Percentiles rank a stretch among this genome's conserved stretches.
Evolutionary conservation across 495 filamentous ascomycete species (phyloP).

Genomic region (Collariella sp.): DNA sequence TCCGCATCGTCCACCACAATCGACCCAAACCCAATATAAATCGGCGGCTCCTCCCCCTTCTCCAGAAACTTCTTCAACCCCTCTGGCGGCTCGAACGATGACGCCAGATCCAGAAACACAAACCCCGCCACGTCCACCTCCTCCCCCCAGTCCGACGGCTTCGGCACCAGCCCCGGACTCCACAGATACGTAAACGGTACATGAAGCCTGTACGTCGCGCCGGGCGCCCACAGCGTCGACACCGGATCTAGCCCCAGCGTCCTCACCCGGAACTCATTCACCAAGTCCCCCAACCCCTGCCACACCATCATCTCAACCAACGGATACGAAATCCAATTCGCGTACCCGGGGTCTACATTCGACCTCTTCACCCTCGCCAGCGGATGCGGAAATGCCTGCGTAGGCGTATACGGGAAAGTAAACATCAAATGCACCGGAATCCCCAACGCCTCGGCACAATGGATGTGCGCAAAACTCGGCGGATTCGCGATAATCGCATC

Average conservation of each 20-base stretch:
- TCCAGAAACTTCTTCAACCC: constrained; percentile 57
- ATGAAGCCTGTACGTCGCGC: constrained; percentile 50
- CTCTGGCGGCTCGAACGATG: constrained; percentile 53
- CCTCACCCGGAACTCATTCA: constrained; percentile 61
- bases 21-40: constrained; percentile 62
- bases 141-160: constrained; percentile 65
- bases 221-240: constrained; percentile 57
- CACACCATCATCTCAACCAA: constrained; percentile 74
- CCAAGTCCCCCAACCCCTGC: constrained; percentile 69
- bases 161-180: constrained; percentile 73
- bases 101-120: constrained; percentile 58
- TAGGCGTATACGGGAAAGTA: constrained; percentile 67
- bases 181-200: constrained; percentile 78
- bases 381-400: constrained; percentile 62
- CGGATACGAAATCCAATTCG: constrained; percentile 67
- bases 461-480: constrained; percentile 71
- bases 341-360: constrained; percentile 50
- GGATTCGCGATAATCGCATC: constrained; percentile 82
- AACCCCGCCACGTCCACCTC: constrained; percentile 69
- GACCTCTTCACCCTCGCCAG: constrained; percentile 58
- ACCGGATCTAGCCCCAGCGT: constrained; percentile 60
- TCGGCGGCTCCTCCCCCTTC: constrained; percentile 44
- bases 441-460: constrained; percentile 72
- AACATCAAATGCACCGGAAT: constrained; percentile 78
- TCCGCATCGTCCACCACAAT: constrained; percentile 62